Conservation (phyloP, 345 rosid genomes). For the Heritiera littoralis region DNA sequence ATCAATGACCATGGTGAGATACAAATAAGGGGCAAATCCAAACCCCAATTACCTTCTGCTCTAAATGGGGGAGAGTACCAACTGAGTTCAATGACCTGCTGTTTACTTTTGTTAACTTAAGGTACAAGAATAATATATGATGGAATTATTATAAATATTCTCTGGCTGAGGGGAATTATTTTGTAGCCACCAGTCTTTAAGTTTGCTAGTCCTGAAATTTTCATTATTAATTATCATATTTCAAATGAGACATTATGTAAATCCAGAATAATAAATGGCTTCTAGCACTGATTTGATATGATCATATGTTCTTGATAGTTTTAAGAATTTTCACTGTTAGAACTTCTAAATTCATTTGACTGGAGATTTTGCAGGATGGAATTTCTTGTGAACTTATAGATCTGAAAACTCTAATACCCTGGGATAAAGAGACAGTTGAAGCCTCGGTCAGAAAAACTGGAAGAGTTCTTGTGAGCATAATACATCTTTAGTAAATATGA, state of each 20-base stretch:
- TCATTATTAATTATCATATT: not conserved
- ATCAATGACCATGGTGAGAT: not conserved
- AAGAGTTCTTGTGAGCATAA: slow-evolving; percentile 65
- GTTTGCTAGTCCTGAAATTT: not conserved
- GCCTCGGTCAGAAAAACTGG: slow-evolving; percentile 87
- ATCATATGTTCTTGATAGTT: not conserved
- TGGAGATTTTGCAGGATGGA: slow-evolving; percentile 59
- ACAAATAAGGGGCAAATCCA: not conserved
- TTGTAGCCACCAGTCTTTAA: not conserved
- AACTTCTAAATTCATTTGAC: not conserved
- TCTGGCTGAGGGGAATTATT: not conserved
- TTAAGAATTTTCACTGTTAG: not conserved
- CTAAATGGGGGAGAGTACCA: not conserved
- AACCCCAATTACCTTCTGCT: not conserved
- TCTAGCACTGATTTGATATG: not conserved
- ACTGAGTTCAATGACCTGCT: not conserved
- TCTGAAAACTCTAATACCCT: slow-evolving; percentile 78
- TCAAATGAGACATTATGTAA: not conserved
- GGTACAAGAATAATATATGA: not conserved
- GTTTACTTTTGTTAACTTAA: not conserved
- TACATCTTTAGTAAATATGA: not conserved
- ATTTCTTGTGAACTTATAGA: slow-evolving; percentile 89
- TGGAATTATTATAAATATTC: not conserved
- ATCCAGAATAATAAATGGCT: not conserved
- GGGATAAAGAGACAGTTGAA: slow-evolving; percentile 93